A percentile compares a stretch with the other conserved stretches of the same genome.
phyloP scores from a whole-genome alignment of 2,329 filamentous ascomycete species.

The Epichloe coenophiala region DNA sequence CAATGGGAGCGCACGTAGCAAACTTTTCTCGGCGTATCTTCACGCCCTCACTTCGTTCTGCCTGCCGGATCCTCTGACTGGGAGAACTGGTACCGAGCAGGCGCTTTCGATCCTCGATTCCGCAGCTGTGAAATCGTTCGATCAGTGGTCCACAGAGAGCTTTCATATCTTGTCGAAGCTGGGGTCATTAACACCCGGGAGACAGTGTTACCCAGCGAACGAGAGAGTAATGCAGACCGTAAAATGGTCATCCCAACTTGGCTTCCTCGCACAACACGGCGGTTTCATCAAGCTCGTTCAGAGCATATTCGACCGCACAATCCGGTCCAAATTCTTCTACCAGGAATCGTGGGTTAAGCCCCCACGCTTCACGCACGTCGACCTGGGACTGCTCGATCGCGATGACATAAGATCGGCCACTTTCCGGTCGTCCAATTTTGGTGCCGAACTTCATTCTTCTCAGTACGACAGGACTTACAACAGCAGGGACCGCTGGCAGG shows the following conservation, averaged over 20 bases:
- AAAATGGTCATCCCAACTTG: conserved; percentile 25
- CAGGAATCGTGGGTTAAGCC: background rate
- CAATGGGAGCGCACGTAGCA: conserved; percentile 36
- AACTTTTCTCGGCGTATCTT: conserved; percentile 35
- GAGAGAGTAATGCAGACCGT: conserved; percentile 32
- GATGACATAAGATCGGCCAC: conserved; percentile 7
- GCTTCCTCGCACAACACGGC: conserved; percentile 30
- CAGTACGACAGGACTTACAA: conserved; percentile 6
- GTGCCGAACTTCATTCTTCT: conserved; percentile 9
- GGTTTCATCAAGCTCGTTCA: conserved; percentile 17
- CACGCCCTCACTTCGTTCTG: conserved; percentile 41
- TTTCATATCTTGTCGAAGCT: background rate
- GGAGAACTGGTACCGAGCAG: conserved; percentile 39
- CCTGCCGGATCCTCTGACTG: conserved; percentile 34
- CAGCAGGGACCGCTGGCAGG: conserved; percentile 4
- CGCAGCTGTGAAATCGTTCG: conserved; percentile 33
- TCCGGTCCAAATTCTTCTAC: conserved; percentile 1
- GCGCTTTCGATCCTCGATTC: conserved; percentile 34
- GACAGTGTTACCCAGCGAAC: conserved; percentile 29
- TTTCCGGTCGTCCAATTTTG: conserved; percentile 8
- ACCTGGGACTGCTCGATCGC: conserved; percentile 5
- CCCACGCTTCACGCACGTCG: background rate
- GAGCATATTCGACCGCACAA: background rate
- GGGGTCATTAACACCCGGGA: conserved; percentile 2
- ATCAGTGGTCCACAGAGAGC: background rate